phyloP scores from a whole-genome alignment of 306 rosid genomes.

The Gastrolobium villosum region DNA sequence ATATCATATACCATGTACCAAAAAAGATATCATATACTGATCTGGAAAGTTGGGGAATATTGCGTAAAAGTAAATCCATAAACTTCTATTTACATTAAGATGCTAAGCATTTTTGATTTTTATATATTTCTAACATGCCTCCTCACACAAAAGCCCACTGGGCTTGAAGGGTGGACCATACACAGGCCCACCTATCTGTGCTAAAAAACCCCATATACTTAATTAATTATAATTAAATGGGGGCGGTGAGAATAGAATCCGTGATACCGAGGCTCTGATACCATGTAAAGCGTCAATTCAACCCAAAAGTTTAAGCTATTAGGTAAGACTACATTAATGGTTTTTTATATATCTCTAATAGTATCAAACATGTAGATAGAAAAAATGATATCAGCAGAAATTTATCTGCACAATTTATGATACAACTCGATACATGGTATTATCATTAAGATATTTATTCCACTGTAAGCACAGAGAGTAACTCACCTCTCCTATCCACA shows the following conservation, averaged over 20 bases:
- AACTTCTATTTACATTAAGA: conserved; percentile 17
- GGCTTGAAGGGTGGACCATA: no score
- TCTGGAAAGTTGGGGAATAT: conserved; percentile 22
- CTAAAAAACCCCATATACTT: no score
- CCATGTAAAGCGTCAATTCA: no score
- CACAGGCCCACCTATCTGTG: no score
- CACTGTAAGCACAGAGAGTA: conserved; percentile 34
- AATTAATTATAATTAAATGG: no score
- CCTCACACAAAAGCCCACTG: no score
- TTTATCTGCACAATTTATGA: conserved; percentile 26
- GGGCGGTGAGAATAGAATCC: no score
- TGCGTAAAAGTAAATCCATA: conserved; percentile 21
- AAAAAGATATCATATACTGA: conserved; percentile 34
- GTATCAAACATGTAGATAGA: conserved; percentile 14
- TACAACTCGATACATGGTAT: conserved; percentile 32
- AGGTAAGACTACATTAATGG: no score
- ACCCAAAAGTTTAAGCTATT: no score
- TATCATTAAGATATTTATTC: conserved; percentile 42
- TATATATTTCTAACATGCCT: no score
- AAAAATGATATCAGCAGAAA: conserved; percentile 34
- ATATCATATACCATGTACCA: conserved; percentile 13
- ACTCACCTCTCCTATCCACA: conserved; percentile 98
- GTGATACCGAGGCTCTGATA: no score
- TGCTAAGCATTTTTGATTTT: neutral
- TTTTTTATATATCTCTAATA: no score